Evolutionary conservation across 1,284 basidiomycete genomes (phyloP), one percentile per base, ranked within the genome.

Genomic region (Malassezia psittaci): DNA sequence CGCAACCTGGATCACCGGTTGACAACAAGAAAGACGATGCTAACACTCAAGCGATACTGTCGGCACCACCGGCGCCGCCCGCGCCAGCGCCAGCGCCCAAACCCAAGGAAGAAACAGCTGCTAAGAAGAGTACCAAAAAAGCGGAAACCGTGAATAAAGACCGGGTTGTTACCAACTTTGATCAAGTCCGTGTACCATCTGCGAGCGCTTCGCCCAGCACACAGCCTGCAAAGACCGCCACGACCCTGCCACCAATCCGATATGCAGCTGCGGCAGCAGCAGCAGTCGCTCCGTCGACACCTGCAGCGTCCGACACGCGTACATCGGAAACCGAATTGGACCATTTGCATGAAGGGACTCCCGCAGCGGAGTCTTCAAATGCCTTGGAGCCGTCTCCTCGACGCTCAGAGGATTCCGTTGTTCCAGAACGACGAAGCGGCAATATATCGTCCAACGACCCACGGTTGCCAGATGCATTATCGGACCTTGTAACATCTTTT

Each of bases 401-500:
- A 29, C 24, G 24, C 24, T 29, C 24, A 29, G 24, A 29, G 24
- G 24, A 29, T 29, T 4, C 24, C 3, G 7, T 7, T 29, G 24
- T 7, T 29, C 24, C 24, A 7, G 24, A 29, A 29, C 24, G 24
- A 7, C 24, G 24, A 29, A 29, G 24, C 24, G 24, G 24, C 24
- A 29, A 29, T 7, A 29, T 29, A 29, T 29, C 24, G 36, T 66
- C 64, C 19, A 62, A 61, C 42, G 67, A 72, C 52, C 65, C 64
- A 46, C 63, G 67, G 34, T 72, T 74, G 80, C 90, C 83, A 52
- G 85, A 85, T 42, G 87, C 86, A 42, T 75, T 99, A 67, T 88
- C 89, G 15, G 91, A 96, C 74, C 80, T 99, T 50, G 91, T 96
- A 40, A 83, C 86, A 34, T 91, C 88, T 45, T 98, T 96, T 72